phyloP scores from a whole-genome alignment of 139 green algal genomes.

The Coccomyxa sp. region DNA sequence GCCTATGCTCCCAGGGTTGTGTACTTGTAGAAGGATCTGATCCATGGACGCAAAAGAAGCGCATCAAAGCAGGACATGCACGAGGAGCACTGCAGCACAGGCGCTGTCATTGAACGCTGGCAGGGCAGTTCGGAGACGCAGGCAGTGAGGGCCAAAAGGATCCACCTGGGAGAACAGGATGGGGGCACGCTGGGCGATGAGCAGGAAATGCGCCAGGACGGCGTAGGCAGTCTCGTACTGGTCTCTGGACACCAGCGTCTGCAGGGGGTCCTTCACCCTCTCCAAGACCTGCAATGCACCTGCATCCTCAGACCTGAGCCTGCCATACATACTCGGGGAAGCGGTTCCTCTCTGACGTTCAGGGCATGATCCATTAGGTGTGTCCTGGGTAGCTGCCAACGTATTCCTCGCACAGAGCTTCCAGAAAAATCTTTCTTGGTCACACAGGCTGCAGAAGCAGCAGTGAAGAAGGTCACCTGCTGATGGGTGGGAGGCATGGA shows the following conservation, averaged over 20 bases:
- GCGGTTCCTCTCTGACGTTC: too few species aligned
- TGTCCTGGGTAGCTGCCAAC: neutral
- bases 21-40: too few species aligned
- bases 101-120: neutral
- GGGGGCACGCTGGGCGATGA: constrained; percentile 78
- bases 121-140: too few species aligned
- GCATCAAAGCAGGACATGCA: neutral
- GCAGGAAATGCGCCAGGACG: constrained; percentile 81
- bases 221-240: constrained; percentile 75
- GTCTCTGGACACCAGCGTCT: constrained; percentile 74
- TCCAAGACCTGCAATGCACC: constrained; percentile 75
- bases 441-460: too few species aligned
- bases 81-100: neutral
- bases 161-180: constrained; percentile 64
- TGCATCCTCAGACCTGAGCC: too few species aligned
- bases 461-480: constrained; percentile 19
- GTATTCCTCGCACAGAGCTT: too few species aligned
- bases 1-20: neutral
- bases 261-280: constrained; percentile 84
- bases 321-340: too few species aligned
- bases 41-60: too few species aligned
- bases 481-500: constrained; percentile 55
- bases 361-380: too few species aligned
- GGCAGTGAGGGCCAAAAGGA: neutral
- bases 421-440: too few species aligned